Evolutionary conservation across 169 alveolate genomes (phyloP).

Genomic region (Plasmodium gaboni): DNA sequence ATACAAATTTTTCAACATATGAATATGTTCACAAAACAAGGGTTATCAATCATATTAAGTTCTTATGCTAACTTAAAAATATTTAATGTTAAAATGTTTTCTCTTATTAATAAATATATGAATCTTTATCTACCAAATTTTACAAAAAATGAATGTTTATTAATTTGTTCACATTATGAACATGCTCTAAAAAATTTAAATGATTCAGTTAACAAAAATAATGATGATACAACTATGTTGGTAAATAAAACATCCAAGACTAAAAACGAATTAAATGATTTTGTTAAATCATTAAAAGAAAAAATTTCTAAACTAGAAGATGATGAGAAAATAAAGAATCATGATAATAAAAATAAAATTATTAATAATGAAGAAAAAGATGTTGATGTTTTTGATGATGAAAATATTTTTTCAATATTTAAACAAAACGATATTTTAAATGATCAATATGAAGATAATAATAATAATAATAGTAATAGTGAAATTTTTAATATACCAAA

Average conservation of each 20-base stretch:
- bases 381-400: constrained; percentile 23
- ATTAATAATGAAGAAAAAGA: neutral
- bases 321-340: neutral
- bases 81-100: constrained; percentile 56
- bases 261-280: constrained; percentile 41
- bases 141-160: constrained; percentile 29
- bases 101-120: constrained; percentile 51
- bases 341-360: neutral
- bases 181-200: constrained; percentile 26
- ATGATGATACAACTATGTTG: neutral
- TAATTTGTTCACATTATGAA: constrained; percentile 43
- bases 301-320: neutral
- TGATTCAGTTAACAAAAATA: constrained; percentile 1
- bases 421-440: constrained; percentile 34
- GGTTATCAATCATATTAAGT: constrained; percentile 39
- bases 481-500: neutral
- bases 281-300: constrained; percentile 7
- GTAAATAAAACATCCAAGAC: constrained; percentile 14
- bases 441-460: constrained; percentile 15
- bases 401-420: constrained; percentile 55
- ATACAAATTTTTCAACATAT: constrained; percentile 64
- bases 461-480: neutral
- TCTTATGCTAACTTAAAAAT: constrained; percentile 60
- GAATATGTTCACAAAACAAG: constrained; percentile 62
- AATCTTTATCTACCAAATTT: constrained; percentile 39